Evolutionary conservation across 345 rosid genomes (phyloP), one percentile per base, ranked within the genome.

Genomic region (Syzygium oleosum): DNA sequence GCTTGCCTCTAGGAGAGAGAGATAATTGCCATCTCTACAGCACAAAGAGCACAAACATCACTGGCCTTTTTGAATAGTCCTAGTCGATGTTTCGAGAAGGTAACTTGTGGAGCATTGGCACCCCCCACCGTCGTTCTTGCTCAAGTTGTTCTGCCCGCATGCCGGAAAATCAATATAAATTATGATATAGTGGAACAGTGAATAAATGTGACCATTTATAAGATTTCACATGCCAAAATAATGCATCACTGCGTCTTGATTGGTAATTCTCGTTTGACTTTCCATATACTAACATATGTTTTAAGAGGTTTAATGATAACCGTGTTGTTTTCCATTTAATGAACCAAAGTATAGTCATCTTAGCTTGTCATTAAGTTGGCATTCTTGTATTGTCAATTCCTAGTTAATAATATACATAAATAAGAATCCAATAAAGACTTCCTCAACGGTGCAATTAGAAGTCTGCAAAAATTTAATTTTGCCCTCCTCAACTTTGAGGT

Each of bases 31-130:
- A 91, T 52, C 79, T 94, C 89, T 2, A 91, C 93, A 6, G 86
- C 94, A 55, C 95, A 93, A 49, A 93, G 93, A 12, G 89, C 91
- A 29, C 91, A 91, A 8, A 93, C 88, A 87, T 93, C 94, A 79
- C 90, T 88, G 2, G 94, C 95, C 86, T 93, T 94, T 92, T 93
- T 93, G 92, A 93, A 93, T 55, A 94, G 85, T 61, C 95, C 95
- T 1, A 86, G 85, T 78, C 94, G 91, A 12, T 91, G 93, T 85
- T 92, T 93, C 7, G 95, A 93, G 63, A 93, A 94, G 65, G 95
- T 93, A 17, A 93, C 95, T 27, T 93, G 94, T 84, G 91, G 88
- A 34, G 92, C 77, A 88, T 88, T 88, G 79, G 43, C 43, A 17
- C 80, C 80, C 13, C 9, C 25, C 49, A 17, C 19, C 3, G 7